Evolutionary conservation across 2,329 filamentous ascomycete genomes (phyloP).

Genomic region (Ceratocystis eucalypticola): DNA sequence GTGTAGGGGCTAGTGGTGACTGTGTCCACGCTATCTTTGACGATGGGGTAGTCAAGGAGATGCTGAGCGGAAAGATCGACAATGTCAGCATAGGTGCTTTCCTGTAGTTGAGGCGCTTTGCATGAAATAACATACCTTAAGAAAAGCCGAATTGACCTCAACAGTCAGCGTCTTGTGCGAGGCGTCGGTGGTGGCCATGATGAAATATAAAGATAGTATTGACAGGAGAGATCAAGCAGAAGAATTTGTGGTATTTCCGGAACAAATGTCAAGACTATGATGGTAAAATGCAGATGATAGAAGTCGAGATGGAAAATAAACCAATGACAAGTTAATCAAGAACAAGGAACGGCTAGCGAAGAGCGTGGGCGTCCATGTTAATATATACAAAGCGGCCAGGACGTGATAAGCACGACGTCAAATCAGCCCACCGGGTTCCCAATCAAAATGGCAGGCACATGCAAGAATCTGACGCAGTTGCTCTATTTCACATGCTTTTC

Average conservation of each 20-base stretch:
- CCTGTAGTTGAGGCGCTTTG: no score
- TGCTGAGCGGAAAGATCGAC: conserved; percentile 41
- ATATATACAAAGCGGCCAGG: not conserved
- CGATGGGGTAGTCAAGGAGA: conserved; percentile 68
- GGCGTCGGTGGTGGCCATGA: conserved; percentile 28
- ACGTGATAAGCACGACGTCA: conserved; percentile 3
- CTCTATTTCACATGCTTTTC: conserved; percentile 7
- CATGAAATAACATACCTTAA: conserved; percentile 31
- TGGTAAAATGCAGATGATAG: not conserved
- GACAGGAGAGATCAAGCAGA: not conserved
- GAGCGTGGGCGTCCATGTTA: not conserved
- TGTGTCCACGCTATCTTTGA: conserved; percentile 54
- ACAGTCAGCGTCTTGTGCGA: conserved; percentile 13
- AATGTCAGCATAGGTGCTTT: not conserved
- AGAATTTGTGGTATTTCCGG: not conserved
- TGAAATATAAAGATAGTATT: conserved; percentile 10
- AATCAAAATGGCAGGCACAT: not conserved
- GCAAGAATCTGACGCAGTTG: conserved; percentile 10
- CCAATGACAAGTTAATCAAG: not conserved
- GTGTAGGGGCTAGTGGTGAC: conserved; percentile 48
- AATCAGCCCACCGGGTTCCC: not conserved
- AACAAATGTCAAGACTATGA: not conserved
- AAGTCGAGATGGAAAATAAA: not conserved
- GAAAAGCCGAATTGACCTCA: conserved; percentile 34
- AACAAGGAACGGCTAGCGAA: not conserved